Conservation (phyloP, 1,284 basidiomycete genomes). For the Ceratobasidium sp. region DNA sequence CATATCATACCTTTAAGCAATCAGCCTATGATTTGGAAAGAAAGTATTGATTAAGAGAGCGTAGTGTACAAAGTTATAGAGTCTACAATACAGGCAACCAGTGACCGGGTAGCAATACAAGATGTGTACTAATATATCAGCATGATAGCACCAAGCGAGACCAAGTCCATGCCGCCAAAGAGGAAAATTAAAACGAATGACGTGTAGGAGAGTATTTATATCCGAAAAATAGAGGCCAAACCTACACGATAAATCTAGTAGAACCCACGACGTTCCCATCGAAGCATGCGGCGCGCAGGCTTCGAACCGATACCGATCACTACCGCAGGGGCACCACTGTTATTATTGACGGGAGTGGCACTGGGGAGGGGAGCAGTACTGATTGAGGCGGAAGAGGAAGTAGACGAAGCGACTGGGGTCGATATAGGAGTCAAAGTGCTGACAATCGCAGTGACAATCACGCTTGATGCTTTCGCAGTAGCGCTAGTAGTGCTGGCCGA, state of each 20-base stretch:
- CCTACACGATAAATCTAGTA: background rate
- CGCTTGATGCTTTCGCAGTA: background rate
- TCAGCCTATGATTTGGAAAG: no score
- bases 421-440: background rate
- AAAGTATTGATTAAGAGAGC: background rate
- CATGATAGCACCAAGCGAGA: no score
- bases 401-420: background rate
- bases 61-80: background rate
- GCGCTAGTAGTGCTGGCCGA: background rate
- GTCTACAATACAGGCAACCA: slow-evolving; percentile 1
- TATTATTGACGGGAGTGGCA: background rate
- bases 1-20: no score
- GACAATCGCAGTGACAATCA: background rate
- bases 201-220: no score
- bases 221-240: background rate
- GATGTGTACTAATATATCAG: no score
- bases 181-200: no score
- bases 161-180: no score
- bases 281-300: slow-evolving; percentile 28
- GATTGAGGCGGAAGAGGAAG: background rate
- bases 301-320: slow-evolving; percentile 6
- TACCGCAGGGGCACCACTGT: slow-evolving; percentile 10
- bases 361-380: background rate
- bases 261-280: slow-evolving; percentile 26
- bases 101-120: background rate